These are phyloP conservation scores for Cercospora zeae-maydis DNA, from an alignment of 2,329 filamentous ascomycete species.

Conservation along the genomic window DNA sequence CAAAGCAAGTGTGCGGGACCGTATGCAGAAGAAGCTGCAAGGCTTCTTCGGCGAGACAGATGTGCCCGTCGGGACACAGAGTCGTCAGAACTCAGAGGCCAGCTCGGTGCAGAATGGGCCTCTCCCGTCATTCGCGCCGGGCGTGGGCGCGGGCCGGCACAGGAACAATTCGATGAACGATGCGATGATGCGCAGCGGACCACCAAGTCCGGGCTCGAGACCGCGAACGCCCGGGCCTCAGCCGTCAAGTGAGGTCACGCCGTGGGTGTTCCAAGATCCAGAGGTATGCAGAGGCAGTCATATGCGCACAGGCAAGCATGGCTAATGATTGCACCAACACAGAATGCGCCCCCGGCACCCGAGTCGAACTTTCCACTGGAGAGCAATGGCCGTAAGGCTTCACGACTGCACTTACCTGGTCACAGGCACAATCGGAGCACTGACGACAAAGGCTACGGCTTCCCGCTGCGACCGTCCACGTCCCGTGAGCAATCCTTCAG, in stretches of 20 bases:
- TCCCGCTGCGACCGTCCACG: conserved; percentile 64
- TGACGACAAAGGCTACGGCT: conserved; percentile 52
- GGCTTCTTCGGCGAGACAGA: conserved; percentile 86
- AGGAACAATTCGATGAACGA: conserved; percentile 80
- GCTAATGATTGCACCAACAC: conserved; percentile 15
- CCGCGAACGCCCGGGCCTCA: conserved; percentile 65
- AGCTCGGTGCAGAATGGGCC: conserved; percentile 32
- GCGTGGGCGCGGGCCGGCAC: conserved; percentile 54
- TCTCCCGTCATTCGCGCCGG: conserved; percentile 54
- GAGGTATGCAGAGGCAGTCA: conserved; percentile 26
- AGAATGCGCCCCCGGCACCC: conserved; percentile 28
- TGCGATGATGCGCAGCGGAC: conserved; percentile 49
- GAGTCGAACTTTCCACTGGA: conserved; percentile 31
- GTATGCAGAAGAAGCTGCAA: conserved; percentile 77
- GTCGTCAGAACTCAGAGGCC: conserved; percentile 63
- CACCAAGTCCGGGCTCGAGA: conserved; percentile 72
- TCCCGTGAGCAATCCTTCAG: conserved; percentile 70
- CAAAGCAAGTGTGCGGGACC: conserved; percentile 65
- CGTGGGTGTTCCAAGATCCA: conserved; percentile 79
- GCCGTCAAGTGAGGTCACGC: conserved; percentile 77
- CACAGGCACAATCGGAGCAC: conserved; percentile 66
- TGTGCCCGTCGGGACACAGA: conserved; percentile 58
- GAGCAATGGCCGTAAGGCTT: conserved; percentile 37
- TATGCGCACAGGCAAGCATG: background rate
- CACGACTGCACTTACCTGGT: conserved; percentile 61